Evolutionary conservation across 345 rosid species (phyloP).

Genomic region (Eucalyptus rudis): DNA sequence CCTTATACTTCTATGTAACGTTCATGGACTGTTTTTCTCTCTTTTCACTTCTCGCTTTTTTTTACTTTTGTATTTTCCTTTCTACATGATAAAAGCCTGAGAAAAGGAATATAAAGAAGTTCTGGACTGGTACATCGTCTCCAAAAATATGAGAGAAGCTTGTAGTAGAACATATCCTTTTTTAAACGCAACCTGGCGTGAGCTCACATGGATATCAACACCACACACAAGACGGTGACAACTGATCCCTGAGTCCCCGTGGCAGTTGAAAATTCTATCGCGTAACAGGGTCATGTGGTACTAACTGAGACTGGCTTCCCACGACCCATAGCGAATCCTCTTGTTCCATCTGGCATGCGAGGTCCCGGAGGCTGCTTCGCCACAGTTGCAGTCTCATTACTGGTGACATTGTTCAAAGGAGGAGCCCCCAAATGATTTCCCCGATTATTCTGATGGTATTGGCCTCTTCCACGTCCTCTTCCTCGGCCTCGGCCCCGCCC

Average conservation of each 20-base stretch:
- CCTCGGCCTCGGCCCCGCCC: constrained; percentile 63
- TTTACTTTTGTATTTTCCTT: background rate
- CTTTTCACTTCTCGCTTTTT: background rate
- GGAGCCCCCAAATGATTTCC: constrained; percentile 40
- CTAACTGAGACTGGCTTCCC: constrained; percentile 60
- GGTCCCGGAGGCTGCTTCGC: constrained; percentile 94
- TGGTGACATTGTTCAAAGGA: constrained; percentile 23
- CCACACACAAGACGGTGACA: background rate
- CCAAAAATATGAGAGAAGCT: background rate
- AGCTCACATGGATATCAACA: background rate
- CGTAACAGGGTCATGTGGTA: background rate
- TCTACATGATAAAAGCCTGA: background rate
- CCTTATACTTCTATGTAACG: background rate
- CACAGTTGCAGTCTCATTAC: constrained; percentile 34
- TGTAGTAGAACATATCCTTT: background rate
- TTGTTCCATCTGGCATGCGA: constrained; percentile 97
- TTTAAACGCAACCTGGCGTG: background rate
- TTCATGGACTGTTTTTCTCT: background rate
- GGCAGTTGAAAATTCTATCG: background rate
- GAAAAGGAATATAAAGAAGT: background rate
- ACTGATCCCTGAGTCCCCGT: background rate
- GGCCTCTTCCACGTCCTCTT: constrained; percentile 77
- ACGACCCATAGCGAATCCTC: constrained; percentile 95
- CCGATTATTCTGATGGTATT: constrained; percentile 47
- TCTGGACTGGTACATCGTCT: background rate